phyloP scores from a whole-genome alignment of 2,329 filamentous ascomycete species.

The Daldinia sp. region DNA sequence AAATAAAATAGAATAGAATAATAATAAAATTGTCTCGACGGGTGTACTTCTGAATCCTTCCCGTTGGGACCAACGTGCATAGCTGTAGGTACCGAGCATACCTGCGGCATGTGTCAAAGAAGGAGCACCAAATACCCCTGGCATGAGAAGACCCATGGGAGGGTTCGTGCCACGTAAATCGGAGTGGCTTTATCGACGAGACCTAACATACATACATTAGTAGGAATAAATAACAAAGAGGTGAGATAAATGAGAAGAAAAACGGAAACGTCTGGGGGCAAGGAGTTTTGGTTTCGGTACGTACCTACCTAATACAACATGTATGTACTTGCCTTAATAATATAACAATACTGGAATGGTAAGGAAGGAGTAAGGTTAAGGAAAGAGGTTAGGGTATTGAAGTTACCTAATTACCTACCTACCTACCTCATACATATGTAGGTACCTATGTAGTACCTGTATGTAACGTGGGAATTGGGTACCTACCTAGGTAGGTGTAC shows the following conservation, averaged over 20 bases:
- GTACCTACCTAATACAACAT: not conserved
- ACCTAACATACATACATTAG: not conserved
- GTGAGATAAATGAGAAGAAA: constrained; percentile 15
- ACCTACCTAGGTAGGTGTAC: not conserved
- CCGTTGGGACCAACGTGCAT: constrained; percentile 33
- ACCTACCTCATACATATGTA: not conserved
- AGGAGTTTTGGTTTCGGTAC: constrained; percentile 17
- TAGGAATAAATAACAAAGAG: not conserved
- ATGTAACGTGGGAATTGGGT: constrained; percentile 1
- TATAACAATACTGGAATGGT: not conserved
- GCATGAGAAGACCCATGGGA: constrained; percentile 17
- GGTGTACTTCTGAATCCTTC: constrained; percentile 34
- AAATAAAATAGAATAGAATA: constrained; percentile 20
- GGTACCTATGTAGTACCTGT: not conserved
- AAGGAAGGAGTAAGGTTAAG: constrained; percentile 4
- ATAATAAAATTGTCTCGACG: constrained; percentile 9
- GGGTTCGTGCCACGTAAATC: constrained; percentile 15
- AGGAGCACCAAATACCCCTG: constrained; percentile 32
- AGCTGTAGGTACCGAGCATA: constrained; percentile 36
- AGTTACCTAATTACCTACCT: not conserved
- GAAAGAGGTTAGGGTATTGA: not conserved
- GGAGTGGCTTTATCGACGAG: constrained; percentile 35
- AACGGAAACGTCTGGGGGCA: constrained; percentile 28
- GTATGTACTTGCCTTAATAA: not conserved
- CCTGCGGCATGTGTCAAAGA: constrained; percentile 36